A percentile compares a stretch with the other conserved stretches of the same genome.
These are phyloP conservation scores for Gastrolobium villosum DNA, from an alignment of 306 rosid genomes.

Conservation along the genomic window DNA sequence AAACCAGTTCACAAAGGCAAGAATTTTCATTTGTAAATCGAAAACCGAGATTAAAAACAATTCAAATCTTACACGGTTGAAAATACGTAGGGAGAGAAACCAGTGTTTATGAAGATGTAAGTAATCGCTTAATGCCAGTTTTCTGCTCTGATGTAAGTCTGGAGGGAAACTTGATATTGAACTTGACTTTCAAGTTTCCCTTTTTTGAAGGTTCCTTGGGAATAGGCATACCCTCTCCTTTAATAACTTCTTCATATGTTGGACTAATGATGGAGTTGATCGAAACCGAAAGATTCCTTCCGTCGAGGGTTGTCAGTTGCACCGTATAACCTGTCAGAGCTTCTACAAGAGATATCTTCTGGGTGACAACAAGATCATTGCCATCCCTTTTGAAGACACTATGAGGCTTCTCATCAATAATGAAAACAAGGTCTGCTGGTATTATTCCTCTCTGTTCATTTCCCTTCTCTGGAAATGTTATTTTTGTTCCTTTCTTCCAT, in stretches of 20 bases:
- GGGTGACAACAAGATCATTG: constrained; percentile 83
- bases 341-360: constrained; percentile 83
- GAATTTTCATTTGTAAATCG: constrained; percentile 51
- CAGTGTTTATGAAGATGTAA: constrained; percentile 57
- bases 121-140: constrained; percentile 70
- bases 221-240: constrained; percentile 95
- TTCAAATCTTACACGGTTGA: constrained; percentile 52
- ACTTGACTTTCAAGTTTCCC: constrained; percentile 89
- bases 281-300: constrained; percentile 66
- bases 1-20: constrained; percentile 49
- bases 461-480: constrained; percentile 93
- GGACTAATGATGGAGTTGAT: constrained; percentile 70
- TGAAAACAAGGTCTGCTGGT: constrained; percentile 89
- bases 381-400: constrained; percentile 84
- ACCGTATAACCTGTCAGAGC: constrained; percentile 88
- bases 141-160: constrained; percentile 88
- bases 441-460: constrained; percentile 80
- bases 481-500: constrained; percentile 97
- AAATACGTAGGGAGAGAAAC: constrained; percentile 42
- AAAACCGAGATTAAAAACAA: constrained; percentile 48
- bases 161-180: constrained; percentile 86
- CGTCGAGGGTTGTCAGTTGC: constrained; percentile 78
- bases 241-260: constrained; percentile 80
- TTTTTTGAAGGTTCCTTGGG: constrained; percentile 86
- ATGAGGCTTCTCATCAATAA: constrained; percentile 91